Evolutionary conservation across 441 rosid genomes (phyloP).

Genomic region (Codiaeum variegatum): DNA sequence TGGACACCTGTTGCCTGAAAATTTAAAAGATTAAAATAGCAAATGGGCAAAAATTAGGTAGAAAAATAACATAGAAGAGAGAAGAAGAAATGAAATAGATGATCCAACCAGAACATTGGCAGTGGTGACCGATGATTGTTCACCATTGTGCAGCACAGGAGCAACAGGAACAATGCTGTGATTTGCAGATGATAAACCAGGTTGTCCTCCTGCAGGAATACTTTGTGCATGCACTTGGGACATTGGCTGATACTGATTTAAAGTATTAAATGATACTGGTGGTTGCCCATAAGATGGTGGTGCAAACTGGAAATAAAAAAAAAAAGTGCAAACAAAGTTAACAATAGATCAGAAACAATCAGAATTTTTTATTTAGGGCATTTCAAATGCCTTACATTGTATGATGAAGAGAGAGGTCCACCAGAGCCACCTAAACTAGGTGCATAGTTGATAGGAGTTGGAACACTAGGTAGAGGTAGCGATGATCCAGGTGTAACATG

Average conservation of each 20-base stretch:
- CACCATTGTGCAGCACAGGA: constrained; percentile 38
- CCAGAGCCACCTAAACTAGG: constrained; percentile 56
- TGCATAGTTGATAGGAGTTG: constrained; percentile 42
- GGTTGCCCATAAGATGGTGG: constrained; percentile 56
- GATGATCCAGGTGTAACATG: constrained; percentile 44
- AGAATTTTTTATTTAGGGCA: constrained; percentile 15
- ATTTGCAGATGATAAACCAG: constrained; percentile 35
- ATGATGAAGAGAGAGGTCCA: constrained; percentile 51
- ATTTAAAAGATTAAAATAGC: constrained; percentile 21
- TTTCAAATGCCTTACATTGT: constrained; percentile 45
- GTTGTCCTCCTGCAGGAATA: constrained; percentile 52
- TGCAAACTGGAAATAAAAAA: constrained; percentile 42
- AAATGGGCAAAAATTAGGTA: constrained; percentile 10
- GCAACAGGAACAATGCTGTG: constrained; percentile 38
- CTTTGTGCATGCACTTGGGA: constrained; percentile 42
- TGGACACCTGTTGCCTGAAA: constrained; percentile 47
- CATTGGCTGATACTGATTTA: constrained; percentile 48
- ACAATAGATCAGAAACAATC: constrained; percentile 4
- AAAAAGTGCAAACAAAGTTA: constrained; percentile 13
- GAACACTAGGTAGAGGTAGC: constrained; percentile 48
- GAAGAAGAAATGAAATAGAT: background rate
- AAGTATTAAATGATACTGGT: constrained; percentile 34
- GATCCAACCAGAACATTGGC: constrained; percentile 38
- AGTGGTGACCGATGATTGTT: constrained; percentile 41
- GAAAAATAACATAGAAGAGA: constrained; percentile 1